Percentiles rank a stretch among this genome's conserved stretches.
Evolutionary conservation across 1,284 basidiomycete genomes (phyloP).

Genomic region (Dichomitus squalens): DNA sequence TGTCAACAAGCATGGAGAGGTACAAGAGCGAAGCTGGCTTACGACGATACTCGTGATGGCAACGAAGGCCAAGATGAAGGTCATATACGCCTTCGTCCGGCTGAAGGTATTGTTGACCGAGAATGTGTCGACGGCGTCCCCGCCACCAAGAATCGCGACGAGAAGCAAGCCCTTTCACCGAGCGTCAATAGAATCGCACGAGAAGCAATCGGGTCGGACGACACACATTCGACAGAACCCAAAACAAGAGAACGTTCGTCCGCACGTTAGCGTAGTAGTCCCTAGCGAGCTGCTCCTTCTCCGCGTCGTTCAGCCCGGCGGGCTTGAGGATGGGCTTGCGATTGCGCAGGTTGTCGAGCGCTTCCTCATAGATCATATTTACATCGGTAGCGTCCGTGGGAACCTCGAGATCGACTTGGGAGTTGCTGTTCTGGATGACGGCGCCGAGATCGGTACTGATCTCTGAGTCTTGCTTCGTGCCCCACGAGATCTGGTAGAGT

Average conservation of each 20-base stretch:
- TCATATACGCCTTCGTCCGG: conserved; percentile 75
- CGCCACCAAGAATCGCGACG: conserved; percentile 72
- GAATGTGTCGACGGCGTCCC: conserved; percentile 67
- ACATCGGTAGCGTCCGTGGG: conserved; percentile 86
- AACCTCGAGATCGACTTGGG: conserved; percentile 88
- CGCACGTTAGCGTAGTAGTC: conserved; percentile 91
- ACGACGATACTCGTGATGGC: conserved; percentile 72
- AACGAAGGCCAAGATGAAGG: conserved; percentile 80
- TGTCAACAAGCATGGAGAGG: not conserved
- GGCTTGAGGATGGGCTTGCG: conserved; percentile 53
- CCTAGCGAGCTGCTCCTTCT: conserved; percentile 78
- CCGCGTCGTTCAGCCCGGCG: conserved; percentile 43
- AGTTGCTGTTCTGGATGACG: conserved; percentile 76
- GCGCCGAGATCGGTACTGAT: conserved; percentile 78
- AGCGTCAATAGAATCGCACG: not conserved
- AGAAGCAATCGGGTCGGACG: not conserved
- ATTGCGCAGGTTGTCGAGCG: conserved; percentile 80
- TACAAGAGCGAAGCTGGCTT: conserved; percentile 22
- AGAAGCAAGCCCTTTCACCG: conserved; percentile 68
- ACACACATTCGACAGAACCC: conserved; percentile 83
- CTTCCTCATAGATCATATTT: conserved; percentile 88
- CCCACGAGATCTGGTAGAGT: conserved; percentile 77
- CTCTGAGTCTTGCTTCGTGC: conserved; percentile 81
- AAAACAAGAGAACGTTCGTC: conserved; percentile 86
- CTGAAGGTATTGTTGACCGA: conserved; percentile 48